A percentile compares a stretch with the other conserved stretches of the same genome.
Conservation (phyloP, 1,139 yeast species). For the Meyerozyma smithsonii region DNA sequence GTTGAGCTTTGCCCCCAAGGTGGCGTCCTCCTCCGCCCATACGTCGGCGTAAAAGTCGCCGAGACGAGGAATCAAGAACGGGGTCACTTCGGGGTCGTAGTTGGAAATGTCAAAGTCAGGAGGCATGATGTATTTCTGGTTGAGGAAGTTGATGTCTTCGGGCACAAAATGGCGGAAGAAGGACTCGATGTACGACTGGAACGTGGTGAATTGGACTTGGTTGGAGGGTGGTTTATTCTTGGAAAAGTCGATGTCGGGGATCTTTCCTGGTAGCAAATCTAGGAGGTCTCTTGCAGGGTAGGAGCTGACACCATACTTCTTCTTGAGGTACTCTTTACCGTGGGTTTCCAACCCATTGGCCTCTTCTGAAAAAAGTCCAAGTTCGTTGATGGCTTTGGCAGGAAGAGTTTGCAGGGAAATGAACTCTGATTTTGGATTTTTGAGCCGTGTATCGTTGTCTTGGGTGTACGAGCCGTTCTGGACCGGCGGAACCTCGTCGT, state of each 20-base stretch:
- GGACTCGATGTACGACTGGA: conserved; percentile 79
- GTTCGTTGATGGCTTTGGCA: conserved; percentile 53
- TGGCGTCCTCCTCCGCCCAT: conserved; percentile 82
- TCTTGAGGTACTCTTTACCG: conserved; percentile 70
- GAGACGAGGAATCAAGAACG: conserved; percentile 73
- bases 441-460: conserved; percentile 54
- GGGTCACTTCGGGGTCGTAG: conserved; percentile 65
- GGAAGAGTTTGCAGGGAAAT: conserved; percentile 72
- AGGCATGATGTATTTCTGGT: conserved; percentile 54
- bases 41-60: conserved; percentile 78
- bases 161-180: conserved; percentile 72
- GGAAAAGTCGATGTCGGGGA: conserved; percentile 85
- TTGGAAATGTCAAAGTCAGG: conserved; percentile 42
- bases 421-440: conserved; percentile 75
- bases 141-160: conserved; percentile 75
- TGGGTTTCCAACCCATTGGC: conserved; percentile 50
- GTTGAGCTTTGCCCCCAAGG: conserved; percentile 35
- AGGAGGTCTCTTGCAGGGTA: conserved; percentile 78
- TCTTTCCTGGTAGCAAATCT: conserved; percentile 77
- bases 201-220: conserved; percentile 90
- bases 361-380: conserved; percentile 66
- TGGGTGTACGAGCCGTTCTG: conserved; percentile 45
- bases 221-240: conserved; percentile 75
- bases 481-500: conserved; percentile 39
- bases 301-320: conserved; percentile 82